These are phyloP conservation scores for Solanum lycopersicoides DNA, from an alignment of 257 asterid genomes.

Conservation along the genomic window DNA sequence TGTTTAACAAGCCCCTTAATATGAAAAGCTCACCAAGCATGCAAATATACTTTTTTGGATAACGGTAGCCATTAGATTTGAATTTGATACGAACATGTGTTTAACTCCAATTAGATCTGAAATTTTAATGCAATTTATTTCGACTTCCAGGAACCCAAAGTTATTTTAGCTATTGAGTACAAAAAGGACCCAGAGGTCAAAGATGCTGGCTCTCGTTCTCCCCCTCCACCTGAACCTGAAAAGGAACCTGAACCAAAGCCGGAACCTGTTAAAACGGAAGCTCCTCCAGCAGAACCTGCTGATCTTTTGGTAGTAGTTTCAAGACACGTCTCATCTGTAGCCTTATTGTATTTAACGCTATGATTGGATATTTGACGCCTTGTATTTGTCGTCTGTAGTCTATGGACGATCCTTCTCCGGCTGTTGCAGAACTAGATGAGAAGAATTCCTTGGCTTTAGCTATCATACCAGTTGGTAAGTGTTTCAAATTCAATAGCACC, in stretches of 20 bases:
- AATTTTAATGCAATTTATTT: background rate
- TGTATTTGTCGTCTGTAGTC: conserved; percentile 31
- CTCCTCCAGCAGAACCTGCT: conserved; percentile 42
- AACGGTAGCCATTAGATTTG: background rate
- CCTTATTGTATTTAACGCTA: background rate
- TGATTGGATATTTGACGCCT: background rate
- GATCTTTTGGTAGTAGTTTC: conserved; percentile 61
- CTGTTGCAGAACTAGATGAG: conserved; percentile 73
- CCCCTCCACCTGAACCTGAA: conserved; percentile 40
- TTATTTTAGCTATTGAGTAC: conserved; percentile 69
- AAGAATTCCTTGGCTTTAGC: conserved; percentile 91
- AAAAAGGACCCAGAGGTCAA: conserved; percentile 51
- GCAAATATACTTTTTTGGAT: background rate
- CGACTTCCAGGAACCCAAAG: conserved; percentile 18
- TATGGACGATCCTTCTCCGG: conserved; percentile 59
- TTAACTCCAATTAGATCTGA: background rate
- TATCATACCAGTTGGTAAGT: conserved; percentile 79
- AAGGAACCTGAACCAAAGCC: conserved; percentile 25
- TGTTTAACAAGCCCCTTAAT: background rate
- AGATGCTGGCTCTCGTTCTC: conserved; percentile 46
- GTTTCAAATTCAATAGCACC: background rate
- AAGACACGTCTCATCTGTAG: background rate
- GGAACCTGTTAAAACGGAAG: conserved; percentile 51
- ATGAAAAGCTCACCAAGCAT: background rate
- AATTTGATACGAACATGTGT: background rate